Base-by-base conservation (phyloP, 352 stramenopile genomes). In the Phytopythium montanum region DNA sequence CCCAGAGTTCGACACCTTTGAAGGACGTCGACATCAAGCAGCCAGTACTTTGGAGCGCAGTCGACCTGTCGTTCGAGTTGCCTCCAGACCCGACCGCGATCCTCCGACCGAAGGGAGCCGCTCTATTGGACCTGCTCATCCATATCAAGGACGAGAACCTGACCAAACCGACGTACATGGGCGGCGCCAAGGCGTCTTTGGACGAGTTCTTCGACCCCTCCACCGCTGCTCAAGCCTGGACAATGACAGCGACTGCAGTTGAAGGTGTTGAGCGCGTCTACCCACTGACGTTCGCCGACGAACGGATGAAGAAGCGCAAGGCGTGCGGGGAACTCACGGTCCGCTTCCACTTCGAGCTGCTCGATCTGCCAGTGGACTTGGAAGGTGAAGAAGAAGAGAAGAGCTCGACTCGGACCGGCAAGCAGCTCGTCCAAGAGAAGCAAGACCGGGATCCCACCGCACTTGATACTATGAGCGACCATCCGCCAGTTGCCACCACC, bases 21-120 rank as follows among this genome's bases (percentile, higher is more conserved):
- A 78, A 76, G 25, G 62, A 79, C 33, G 64, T 76, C 2, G 68
- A 81, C 53, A 39, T 72, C n/a, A 79, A 75, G 62, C 71, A 79
- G 29, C 39, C 60, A 0, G 50, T 81, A 3, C 54, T 64, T 10
- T 76, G 68, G 69, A 68, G 36, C 2, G 42, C 63, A 13, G 26
- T 38, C 21, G 55, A 54, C 10, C 33, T 76, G 9, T 41, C 12
- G 38, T 75, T 79, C 52, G 65, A 73, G 12, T 53, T 81, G 19
- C 61, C 66, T 2, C 34, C 25, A 2, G 31, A 44, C 5, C 6
- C 42, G 1, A 25, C 56, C 3, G 45, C 41, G 8, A 23, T 57
- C 0, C 57, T 28, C 18, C 26, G 26, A 14, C 60, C 52, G 1
- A 77, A 72, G 62, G 63, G 62, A 41, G 52, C 56, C 14, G 21